These are phyloP conservation scores for Glutinoglossum americanum DNA, from an alignment of 495 filamentous ascomycete genomes.

Conservation along the genomic window DNA sequence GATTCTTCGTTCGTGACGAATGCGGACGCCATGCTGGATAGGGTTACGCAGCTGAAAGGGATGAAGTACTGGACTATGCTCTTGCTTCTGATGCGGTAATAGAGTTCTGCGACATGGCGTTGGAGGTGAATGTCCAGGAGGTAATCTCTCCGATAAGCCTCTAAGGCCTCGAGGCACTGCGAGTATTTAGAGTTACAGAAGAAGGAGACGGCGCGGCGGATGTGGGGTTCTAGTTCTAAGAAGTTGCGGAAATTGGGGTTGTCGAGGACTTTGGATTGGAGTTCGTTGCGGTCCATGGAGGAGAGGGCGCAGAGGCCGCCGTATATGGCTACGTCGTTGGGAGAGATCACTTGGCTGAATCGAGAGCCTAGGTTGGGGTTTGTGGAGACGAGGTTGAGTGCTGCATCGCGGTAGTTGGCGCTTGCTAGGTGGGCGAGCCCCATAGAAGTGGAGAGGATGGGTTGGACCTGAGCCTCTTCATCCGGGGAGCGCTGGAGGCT, in stretches of 20 bases:
- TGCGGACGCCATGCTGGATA: conserved; percentile 17
- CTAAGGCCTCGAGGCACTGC: conserved; percentile 58
- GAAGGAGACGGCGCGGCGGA: conserved; percentile 70
- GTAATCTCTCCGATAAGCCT: conserved; percentile 64
- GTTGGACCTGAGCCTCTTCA: conserved; percentile 15
- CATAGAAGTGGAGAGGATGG: conserved; percentile 32
- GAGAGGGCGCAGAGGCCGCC: conserved; percentile 80
- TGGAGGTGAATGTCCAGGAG: conserved; percentile 77
- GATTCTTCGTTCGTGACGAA: conserved; percentile 22
- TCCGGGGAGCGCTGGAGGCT: conserved; percentile 33
- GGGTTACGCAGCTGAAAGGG: conserved; percentile 20
- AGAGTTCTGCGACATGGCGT: conserved; percentile 46
- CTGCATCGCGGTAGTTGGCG: conserved; percentile 48
- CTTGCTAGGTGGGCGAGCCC: conserved; percentile 51
- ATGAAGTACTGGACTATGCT: conserved; percentile 72
- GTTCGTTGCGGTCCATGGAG: conserved; percentile 57
- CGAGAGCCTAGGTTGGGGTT: conserved; percentile 25
- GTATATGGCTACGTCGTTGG: conserved; percentile 83
- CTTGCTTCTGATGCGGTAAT: conserved; percentile 57
- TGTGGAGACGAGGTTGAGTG: conserved; percentile 42
- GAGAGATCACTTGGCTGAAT: conserved; percentile 52
- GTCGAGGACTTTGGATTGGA: conserved; percentile 59
- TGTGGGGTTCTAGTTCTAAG: conserved; percentile 82
- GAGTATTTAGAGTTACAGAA: conserved; percentile 81
- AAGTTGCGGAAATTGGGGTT: conserved; percentile 62